Evolutionary conservation across 352 stramenopile genomes (phyloP), one percentile per base, ranked within the genome.

Genomic region (Phytopythium vexans): DNA sequence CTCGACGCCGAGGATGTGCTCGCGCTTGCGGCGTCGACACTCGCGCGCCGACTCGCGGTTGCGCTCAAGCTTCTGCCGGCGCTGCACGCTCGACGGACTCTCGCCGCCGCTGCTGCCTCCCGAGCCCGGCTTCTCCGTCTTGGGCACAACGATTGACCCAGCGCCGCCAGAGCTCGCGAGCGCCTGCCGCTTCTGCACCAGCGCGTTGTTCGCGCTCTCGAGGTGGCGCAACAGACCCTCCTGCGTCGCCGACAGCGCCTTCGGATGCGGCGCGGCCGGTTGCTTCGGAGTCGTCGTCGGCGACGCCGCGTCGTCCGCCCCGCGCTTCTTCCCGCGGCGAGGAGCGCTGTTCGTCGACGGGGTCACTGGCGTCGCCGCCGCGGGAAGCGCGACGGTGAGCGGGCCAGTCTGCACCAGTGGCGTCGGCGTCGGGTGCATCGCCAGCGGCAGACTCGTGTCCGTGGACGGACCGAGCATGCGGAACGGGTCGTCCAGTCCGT

Each of bases 31-130:
- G 33, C 89, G 70, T 46, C 92, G 76, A 54, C 89, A 97, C 76
- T 98, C 89, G 27, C 92, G 77, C 21, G 89, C 92, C 27, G 80
- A 95, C 58, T 97, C 77, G 27, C 89, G 85, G 73, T 98, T 98
- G 53, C 93, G 90, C 68, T 97, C 89, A 10, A 97, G 74, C 62
- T 96, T 92, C 50, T 89, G 74, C 56, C 88, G 89, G 54, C 82
- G 79, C 60, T 89, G 77, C 15, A 85, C 59, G 47, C 68, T 84
- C 27, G 60, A 74, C 49, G 64, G 66, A 45, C 39, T 70, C 50
- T 86, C 78, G 49, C 74, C 82, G 35, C 81, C 75, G 50, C 77
- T 89, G 64, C 72, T 86, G 31, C 62, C 67, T 27, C 21, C 21
- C 15, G 71, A 63, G 6, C 53, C 42, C 4, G 55, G n/a, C 38